These are phyloP conservation scores for Fusarium sp. DNA, from an alignment of 2,329 filamentous ascomycete species.

Conservation along the genomic window DNA sequence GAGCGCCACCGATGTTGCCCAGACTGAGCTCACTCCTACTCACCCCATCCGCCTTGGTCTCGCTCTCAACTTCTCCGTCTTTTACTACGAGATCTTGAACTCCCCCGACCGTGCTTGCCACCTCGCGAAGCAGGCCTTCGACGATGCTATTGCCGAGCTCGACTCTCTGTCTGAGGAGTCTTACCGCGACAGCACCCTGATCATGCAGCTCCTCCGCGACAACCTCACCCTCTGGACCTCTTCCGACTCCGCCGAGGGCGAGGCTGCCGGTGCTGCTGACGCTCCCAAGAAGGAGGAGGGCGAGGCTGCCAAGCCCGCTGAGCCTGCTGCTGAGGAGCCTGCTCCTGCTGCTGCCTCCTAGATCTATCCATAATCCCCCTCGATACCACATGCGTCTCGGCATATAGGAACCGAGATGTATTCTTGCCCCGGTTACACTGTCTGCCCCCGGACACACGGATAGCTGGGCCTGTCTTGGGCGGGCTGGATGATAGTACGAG, in stretches of 20 bases:
- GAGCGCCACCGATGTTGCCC: conserved; percentile 96
- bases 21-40: conserved; percentile 96
- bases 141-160: conserved; percentile 98
- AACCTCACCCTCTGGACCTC: conserved; percentile 99
- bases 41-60: conserved; percentile 98
- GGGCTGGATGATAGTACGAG: conserved; percentile 56
- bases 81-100: conserved; percentile 99
- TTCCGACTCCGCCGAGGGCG: conserved; percentile 86
- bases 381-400: conserved; percentile 59
- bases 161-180: conserved; percentile 98
- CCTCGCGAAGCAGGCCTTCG: conserved; percentile 98
- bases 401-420: conserved; percentile 55
- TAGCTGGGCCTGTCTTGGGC: conserved; percentile 54
- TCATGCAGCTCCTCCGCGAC: conserved; percentile 99
- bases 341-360: conserved; percentile 68
- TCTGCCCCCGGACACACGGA: conserved; percentile 52
- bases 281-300: conserved; percentile 73
- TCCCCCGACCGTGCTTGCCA: conserved; percentile 97
- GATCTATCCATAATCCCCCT: conserved; percentile 55
- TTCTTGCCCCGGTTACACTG: conserved; percentile 51
- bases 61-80: conserved; percentile 98
- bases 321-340: conserved; percentile 60
- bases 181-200: conserved; percentile 98
- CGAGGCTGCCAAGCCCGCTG: conserved; percentile 60
- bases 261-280: conserved; percentile 72